These are phyloP conservation scores for Athelia psychrophila DNA, from an alignment of 1,284 basidiomycete species.

Conservation along the genomic window DNA sequence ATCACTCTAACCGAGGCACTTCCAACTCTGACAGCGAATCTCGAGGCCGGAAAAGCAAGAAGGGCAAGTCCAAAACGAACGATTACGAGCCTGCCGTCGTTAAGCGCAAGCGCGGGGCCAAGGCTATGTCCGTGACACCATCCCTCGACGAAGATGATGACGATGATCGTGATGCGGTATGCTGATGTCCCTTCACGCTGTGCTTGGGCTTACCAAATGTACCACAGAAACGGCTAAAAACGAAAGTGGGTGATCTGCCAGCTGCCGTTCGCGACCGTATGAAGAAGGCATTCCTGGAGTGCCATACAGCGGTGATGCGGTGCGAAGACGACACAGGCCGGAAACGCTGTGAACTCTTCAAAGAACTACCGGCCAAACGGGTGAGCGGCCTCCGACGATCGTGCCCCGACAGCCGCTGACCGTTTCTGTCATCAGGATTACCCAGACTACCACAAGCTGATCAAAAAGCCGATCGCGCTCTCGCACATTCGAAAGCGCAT, in stretches of 20 bases:
- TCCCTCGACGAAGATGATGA: constrained; percentile 70
- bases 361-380: constrained; percentile 73
- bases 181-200: constrained; percentile 18
- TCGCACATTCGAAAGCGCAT: constrained; percentile 86
- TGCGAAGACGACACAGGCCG: constrained; percentile 75
- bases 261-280: constrained; percentile 66
- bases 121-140: constrained; percentile 76
- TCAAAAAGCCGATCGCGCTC: constrained; percentile 82
- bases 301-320: constrained; percentile 75
- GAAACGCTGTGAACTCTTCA: constrained; percentile 82
- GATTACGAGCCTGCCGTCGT: constrained; percentile 50
- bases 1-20: constrained; percentile 53
- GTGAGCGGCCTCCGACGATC: constrained; percentile 36
- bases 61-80: constrained; percentile 57
- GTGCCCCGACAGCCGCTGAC: constrained; percentile 6
- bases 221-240: constrained; percentile 78
- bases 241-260: constrained; percentile 50
- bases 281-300: constrained; percentile 84
- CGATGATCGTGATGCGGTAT: constrained; percentile 61
- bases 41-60: constrained; percentile 60
- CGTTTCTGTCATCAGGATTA: constrained; percentile 66
- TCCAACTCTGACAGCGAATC: constrained; percentile 61
- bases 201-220: constrained; percentile 2
- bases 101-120: constrained; percentile 72
- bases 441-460: constrained; percentile 86